Conservation (phyloP, 2,329 filamentous ascomycete genomes). For the Fusarium praegraminearum region DNA sequence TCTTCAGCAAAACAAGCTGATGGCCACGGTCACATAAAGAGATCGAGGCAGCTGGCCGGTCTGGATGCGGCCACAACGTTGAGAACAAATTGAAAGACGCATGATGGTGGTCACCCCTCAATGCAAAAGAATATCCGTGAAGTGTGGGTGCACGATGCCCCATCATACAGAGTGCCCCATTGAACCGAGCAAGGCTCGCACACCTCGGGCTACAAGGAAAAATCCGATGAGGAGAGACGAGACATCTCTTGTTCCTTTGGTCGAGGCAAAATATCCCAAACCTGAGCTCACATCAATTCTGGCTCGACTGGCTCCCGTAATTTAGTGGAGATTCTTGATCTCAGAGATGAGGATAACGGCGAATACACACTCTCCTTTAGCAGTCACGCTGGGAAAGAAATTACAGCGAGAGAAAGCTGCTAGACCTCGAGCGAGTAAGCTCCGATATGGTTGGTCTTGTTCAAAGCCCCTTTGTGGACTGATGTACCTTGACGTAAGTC, state of each 20-base stretch:
- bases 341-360: neutral
- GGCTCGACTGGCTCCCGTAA: neutral
- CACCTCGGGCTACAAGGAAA: neutral
- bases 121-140: conserved; percentile 42
- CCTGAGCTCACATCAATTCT: neutral
- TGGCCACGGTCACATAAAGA: conserved; percentile 5
- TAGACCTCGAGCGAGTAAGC: conserved; percentile 32
- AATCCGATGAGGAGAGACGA: neutral
- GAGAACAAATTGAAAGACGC: conserved; percentile 31
- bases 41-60: conserved; percentile 16
- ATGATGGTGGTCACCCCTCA: conserved; percentile 41
- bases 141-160: conserved; percentile 43
- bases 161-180: conserved; percentile 44
- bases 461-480: conserved; percentile 43
- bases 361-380: conserved; percentile 20
- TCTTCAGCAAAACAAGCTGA: conserved; percentile 4
- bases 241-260: neutral
- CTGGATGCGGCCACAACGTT: conserved; percentile 14
- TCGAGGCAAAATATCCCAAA: neutral
- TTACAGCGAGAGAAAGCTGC: conserved; percentile 16
- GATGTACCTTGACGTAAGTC: conserved; percentile 49
- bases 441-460: conserved; percentile 42
- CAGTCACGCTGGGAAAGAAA: conserved; percentile 34
- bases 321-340: neutral
- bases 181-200: conserved; percentile 35